These are phyloP conservation scores for Echites panduratus DNA, from an alignment of 257 asterid species.

Conservation along the genomic window DNA sequence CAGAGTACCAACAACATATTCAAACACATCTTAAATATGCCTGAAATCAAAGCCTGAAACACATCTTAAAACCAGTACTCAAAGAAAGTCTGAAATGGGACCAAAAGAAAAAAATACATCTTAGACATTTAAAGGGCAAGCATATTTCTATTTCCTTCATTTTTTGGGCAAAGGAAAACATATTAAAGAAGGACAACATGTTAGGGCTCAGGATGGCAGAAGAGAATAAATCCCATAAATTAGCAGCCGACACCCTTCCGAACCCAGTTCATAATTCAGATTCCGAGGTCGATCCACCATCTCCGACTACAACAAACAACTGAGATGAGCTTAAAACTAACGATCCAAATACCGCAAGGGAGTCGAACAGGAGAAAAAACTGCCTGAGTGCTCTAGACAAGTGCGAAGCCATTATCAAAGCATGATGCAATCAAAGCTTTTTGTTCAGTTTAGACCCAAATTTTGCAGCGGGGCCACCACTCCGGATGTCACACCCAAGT, in stretches of 20 bases:
- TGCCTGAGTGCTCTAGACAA: constrained; percentile 19
- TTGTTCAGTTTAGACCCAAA: constrained; percentile 19
- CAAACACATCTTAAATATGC: no score
- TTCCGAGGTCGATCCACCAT: neutral
- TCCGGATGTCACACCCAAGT: constrained; percentile 23
- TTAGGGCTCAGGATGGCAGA: constrained; percentile 3
- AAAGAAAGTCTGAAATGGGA: no score
- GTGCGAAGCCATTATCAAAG: constrained; percentile 13
- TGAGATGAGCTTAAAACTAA: neutral
- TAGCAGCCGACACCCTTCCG: neutral
- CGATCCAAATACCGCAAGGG: constrained; percentile 4
- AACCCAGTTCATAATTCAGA: neutral
- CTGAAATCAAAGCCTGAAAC: no score
- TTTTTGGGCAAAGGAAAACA: no score
- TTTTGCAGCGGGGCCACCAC: constrained; percentile 17
- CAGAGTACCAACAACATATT: no score
- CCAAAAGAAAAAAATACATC: no score
- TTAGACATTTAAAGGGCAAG: no score
- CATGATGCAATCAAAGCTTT: constrained; percentile 3
- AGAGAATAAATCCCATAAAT: neutral
- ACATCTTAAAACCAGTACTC: no score
- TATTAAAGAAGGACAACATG: no score
- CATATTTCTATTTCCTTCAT: no score
- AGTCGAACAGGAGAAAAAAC: constrained; percentile 15
- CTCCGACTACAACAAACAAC: neutral